Evolutionary conservation across 768 basidiomycete genomes (phyloP), one percentile per base, ranked within the genome.

Genomic region (Tylopilus plumbeoviolaceoides): DNA sequence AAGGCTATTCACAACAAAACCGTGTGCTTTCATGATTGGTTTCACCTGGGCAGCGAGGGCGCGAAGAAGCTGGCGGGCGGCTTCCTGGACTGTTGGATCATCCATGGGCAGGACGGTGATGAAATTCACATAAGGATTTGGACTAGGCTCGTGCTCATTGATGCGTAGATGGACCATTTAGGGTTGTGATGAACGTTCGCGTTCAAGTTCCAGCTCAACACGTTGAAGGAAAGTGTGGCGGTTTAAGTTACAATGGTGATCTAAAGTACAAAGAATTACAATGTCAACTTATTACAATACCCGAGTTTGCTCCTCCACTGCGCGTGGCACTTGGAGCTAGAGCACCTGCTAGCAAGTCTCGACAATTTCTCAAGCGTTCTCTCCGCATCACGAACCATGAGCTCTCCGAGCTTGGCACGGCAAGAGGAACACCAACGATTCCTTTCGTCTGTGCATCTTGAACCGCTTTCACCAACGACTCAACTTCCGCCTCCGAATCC

Each of bases 401-500:
- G 30, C 87, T 77, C 18, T 84, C 81, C 58, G 88, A 87, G 55
- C 74, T 81, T 3, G 91, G 84, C 0, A 85, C 79, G 2, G 89
- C 91, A 17, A 91, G 71, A 11, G 87, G 86, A 5, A 79, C 72
- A 5, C 79, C 84, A 39, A 86, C 73, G 23, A 83, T 58, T 2
- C 87, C 87, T 56, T 75, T 80, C 21, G 77, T 74, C 47, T 74
- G 75, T 1, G 85, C 82, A 2, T 67, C 65, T 45, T 79, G 75
- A 27, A 91, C 80, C 10, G 82, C 82, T 50, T 75, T 76, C 27
- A 87, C 78, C 23, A 93, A 74, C 14, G 82, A 79, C 47, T 94
- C 91, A 44, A 93, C 74, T 70, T 94, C 91, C 10, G 82, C 84
- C 61, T 93, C 91, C 5, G 90, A 92, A 65, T 93, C 90, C 57